phyloP scores from a whole-genome alignment of 306 rosid genomes.

The Malus fusca region DNA sequence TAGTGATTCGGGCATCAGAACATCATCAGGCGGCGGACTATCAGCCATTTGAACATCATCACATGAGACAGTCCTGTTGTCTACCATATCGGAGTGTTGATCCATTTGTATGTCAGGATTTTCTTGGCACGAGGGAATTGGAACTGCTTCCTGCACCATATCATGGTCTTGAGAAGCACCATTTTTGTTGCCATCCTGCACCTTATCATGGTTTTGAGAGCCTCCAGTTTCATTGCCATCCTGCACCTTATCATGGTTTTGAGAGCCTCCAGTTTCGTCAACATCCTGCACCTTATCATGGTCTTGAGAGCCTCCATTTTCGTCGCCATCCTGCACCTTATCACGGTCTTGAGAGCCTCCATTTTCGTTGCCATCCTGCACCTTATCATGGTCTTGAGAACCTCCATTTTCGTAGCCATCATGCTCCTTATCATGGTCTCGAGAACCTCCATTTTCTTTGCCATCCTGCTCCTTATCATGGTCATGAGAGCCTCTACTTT shows the following conservation, averaged over 20 bases:
- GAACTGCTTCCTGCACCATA: conserved; percentile 1
- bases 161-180: conserved; percentile 13
- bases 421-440: background rate
- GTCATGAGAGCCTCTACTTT: conserved; percentile 15
- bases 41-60: conserved; percentile 10
- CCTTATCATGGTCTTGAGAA: background rate
- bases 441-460: background rate
- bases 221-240: conserved; percentile 2
- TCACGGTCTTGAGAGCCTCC: conserved; percentile 11
- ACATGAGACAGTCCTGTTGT: conserved; percentile 6
- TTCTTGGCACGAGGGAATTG: conserved; percentile 21
- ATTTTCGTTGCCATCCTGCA: background rate
- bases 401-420: background rate
- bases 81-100: conserved; percentile 5
- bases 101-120: conserved; percentile 3
- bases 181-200: conserved; percentile 19
- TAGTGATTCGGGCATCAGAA: conserved; percentile 9
- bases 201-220: conserved; percentile 9
- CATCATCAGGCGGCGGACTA: conserved; percentile 1
- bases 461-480: conserved; percentile 10
- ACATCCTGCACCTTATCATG: conserved; percentile 9
- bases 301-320: conserved; percentile 20
- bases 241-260: conserved; percentile 2
- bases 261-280: conserved; percentile 16
- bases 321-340: background rate